These are phyloP conservation scores for Sporothrix mexicana DNA, from an alignment of 2,329 filamentous ascomycete genomes.

Conservation along the genomic window DNA sequence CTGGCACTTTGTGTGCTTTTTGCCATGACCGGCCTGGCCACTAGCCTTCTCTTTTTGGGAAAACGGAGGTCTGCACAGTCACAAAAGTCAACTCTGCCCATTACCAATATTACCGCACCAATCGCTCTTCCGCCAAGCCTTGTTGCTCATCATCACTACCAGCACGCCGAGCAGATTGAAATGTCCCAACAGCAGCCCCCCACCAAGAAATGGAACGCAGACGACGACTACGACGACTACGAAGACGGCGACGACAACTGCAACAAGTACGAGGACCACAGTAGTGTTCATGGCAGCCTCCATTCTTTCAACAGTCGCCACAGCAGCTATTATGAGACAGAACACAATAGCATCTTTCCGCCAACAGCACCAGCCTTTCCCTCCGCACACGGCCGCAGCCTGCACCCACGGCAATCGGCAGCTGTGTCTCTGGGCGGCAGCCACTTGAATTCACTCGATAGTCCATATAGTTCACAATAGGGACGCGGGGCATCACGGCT, in stretches of 20 bases:
- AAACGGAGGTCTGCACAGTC: slow-evolving; percentile 47
- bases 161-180: slow-evolving; percentile 40
- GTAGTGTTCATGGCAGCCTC: neutral
- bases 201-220: slow-evolving; percentile 14
- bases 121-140: neutral
- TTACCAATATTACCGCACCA: neutral
- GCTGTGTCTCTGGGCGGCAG: neutral
- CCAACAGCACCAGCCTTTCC: neutral
- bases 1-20: slow-evolving; percentile 79
- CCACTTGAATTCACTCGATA: neutral
- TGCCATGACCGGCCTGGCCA: slow-evolving; percentile 65
- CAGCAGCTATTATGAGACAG: neutral
- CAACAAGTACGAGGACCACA: slow-evolving; percentile 1
- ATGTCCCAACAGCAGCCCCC: neutral
- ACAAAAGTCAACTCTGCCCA: neutral
- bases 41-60: slow-evolving; percentile 67
- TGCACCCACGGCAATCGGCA: slow-evolving; percentile 20
- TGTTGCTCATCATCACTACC: neutral
- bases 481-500: slow-evolving; percentile 38
- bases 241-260: slow-evolving; percentile 5
- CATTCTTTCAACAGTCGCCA: neutral
- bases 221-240: slow-evolving; percentile 25
- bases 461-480: slow-evolving; percentile 34
- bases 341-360: neutral
- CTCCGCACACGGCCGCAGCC: slow-evolving; percentile 9